Percentiles rank a stretch among this genome's conserved stretches.
These are phyloP conservation scores for Wickerhamomyces chambardii DNA, from an alignment of 805 yeast species.

Conservation along the genomic window DNA sequence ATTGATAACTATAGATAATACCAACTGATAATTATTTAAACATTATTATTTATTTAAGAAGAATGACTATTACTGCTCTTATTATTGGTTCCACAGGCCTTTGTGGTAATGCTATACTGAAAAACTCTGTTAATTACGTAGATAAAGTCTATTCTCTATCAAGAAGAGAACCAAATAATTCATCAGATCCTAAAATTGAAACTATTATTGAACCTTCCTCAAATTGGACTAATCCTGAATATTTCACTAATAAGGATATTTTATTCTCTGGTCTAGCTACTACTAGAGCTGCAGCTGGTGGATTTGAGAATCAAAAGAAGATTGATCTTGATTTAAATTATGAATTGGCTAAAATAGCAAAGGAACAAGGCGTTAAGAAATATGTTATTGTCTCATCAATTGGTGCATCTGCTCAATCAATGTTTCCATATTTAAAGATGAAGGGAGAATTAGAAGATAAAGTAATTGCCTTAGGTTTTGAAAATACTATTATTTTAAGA, in stretches of 20 bases:
- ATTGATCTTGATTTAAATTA: conserved; percentile 68
- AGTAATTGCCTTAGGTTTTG: conserved; percentile 48
- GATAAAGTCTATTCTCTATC: conserved; percentile 37
- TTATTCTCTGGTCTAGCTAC: conserved; percentile 67
- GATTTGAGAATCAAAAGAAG: conserved; percentile 51
- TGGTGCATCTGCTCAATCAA: conserved; percentile 50
- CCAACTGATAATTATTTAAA: too few relatives aligned
- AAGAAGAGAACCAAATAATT: conserved; percentile 27
- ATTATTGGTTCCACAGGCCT: conserved; percentile 74
- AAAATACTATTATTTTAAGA: conserved; percentile 57
- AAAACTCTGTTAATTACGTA: conserved; percentile 28
- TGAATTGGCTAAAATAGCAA: conserved; percentile 60
- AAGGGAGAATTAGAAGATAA: conserved; percentile 72
- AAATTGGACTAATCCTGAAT: conserved; percentile 36
- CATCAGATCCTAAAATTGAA: conserved; percentile 19
- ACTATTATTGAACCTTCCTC: conserved; percentile 34
- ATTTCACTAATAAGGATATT: conserved; percentile 15
- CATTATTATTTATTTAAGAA: too few relatives aligned
- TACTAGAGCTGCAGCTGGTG: conserved; percentile 59
- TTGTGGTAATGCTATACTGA: conserved; percentile 53
- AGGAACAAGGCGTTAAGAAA: conserved; percentile 50
- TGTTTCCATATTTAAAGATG: conserved; percentile 46
- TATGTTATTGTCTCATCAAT: conserved; percentile 52
- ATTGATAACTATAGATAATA: too few relatives aligned
- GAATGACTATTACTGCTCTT: conserved; percentile 16